Evolutionary conservation across 345 rosid genomes (phyloP).

Genomic region (Geranium brycei): DNA sequence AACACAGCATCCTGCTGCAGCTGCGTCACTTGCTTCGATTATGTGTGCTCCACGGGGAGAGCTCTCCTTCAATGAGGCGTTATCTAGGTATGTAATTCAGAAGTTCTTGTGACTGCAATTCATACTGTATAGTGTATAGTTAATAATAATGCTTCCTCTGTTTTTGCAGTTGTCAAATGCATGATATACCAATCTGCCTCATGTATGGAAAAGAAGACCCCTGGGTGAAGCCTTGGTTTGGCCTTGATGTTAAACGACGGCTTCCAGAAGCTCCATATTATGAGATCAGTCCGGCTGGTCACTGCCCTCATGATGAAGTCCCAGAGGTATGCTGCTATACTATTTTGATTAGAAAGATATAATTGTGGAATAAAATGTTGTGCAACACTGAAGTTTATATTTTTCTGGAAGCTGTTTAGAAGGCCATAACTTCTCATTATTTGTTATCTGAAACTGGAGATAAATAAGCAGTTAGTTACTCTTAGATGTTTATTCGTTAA

Average conservation of each 20-base stretch:
- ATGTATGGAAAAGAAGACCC: slow-evolving; percentile 94
- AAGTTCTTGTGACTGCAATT: not conserved
- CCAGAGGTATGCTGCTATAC: slow-evolving; percentile 55
- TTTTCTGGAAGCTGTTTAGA: too few relatives aligned
- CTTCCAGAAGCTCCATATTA: slow-evolving; percentile 73
- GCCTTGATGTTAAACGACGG: slow-evolving; percentile 57
- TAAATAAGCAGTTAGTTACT: too few relatives aligned
- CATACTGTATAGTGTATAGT: not conserved
- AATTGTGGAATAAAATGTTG: too few relatives aligned
- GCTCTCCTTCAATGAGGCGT: slow-evolving; percentile 59
- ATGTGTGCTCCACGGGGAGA: slow-evolving; percentile 82
- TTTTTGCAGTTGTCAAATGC: slow-evolving; percentile 44
- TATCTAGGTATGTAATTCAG: slow-evolving; percentile 30
- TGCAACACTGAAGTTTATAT: too few relatives aligned
- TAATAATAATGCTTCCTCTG: not conserved
- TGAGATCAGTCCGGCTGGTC: slow-evolving; percentile 96
- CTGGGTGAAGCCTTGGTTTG: slow-evolving; percentile 95
- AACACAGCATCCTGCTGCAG: slow-evolving; percentile 88
- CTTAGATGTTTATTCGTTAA: too few relatives aligned
- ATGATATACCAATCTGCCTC: slow-evolving; percentile 56
- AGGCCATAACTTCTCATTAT: too few relatives aligned
- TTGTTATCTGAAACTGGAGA: too few relatives aligned
- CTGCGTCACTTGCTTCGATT: slow-evolving; percentile 83
- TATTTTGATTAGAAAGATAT: too few relatives aligned
- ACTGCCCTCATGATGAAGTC: slow-evolving; percentile 99